These are phyloP conservation scores for Coniochaeta hoffmannii DNA, from an alignment of 2,329 filamentous ascomycete genomes.

Conservation along the genomic window DNA sequence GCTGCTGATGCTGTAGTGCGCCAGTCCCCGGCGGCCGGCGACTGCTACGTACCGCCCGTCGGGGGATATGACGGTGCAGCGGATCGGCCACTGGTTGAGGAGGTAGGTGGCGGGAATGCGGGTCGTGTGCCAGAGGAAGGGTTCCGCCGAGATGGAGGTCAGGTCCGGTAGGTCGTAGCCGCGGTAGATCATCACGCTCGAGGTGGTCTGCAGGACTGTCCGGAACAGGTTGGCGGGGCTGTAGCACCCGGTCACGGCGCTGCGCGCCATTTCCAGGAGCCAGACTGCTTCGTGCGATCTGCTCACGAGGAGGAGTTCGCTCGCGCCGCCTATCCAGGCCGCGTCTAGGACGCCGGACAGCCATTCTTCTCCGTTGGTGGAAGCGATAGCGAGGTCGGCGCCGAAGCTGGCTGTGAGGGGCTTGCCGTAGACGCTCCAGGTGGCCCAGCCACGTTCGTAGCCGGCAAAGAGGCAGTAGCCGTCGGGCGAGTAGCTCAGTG, in stretches of 20 bases:
- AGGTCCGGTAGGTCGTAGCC: conserved; percentile 88
- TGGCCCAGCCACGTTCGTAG: conserved; percentile 87
- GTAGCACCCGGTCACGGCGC: conserved; percentile 87
- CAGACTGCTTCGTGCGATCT: conserved; percentile 72
- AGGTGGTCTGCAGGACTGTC: conserved; percentile 81
- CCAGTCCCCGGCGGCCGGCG: conserved; percentile 85
- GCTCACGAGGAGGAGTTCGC: conserved; percentile 71
- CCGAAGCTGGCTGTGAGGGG: conserved; percentile 77
- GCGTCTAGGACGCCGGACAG: conserved; percentile 70
- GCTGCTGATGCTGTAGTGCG: conserved; percentile 92
- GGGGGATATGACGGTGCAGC: conserved; percentile 76
- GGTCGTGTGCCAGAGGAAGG: conserved; percentile 90
- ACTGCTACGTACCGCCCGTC: conserved; percentile 93
- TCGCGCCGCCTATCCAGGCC: conserved; percentile 81
- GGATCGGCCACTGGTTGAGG: conserved; percentile 88
- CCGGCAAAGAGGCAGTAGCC: conserved; percentile 94
- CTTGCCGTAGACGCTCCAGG: conserved; percentile 97
- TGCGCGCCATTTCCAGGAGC: conserved; percentile 86
- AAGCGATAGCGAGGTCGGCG: conserved; percentile 55
- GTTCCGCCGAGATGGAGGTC: conserved; percentile 84
- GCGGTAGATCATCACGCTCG: conserved; percentile 83
- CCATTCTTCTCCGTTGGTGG: conserved; percentile 72
- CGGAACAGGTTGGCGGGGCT: conserved; percentile 84
- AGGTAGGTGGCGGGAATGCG: conserved; percentile 81
- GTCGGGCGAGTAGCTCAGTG: conserved; percentile 82